Percentiles rank a stretch among this genome's conserved stretches.
These are phyloP conservation scores for Salvia splendens DNA, from an alignment of 257 asterid genomes.

Conservation along the genomic window DNA sequence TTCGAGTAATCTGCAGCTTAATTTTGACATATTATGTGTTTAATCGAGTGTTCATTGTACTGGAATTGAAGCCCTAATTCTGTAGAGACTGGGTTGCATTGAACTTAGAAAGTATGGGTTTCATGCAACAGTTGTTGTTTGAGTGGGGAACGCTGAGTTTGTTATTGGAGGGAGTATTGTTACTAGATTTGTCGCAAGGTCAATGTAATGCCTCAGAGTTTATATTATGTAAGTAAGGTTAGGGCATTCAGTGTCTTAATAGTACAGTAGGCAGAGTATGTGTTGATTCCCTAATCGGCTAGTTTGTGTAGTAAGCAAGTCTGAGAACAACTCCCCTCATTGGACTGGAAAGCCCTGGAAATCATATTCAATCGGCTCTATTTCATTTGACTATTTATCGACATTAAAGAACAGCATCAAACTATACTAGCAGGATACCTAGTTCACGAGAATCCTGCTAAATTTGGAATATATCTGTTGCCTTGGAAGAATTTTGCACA, in stretches of 20 bases:
- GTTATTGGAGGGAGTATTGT: background rate
- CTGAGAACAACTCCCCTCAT: background rate
- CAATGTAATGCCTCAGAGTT: background rate
- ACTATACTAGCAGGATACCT: conserved; percentile 1
- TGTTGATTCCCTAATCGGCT: conserved; percentile 15
- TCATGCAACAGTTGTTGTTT: background rate
- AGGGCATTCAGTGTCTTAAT: background rate
- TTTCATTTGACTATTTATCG: background rate
- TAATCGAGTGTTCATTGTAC: conserved; percentile 7
- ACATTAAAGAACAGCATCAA: background rate
- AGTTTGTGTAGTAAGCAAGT: conserved; percentile 4
- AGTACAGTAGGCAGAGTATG: background rate
- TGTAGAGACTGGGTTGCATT: background rate
- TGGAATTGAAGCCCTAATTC: background rate
- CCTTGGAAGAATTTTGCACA: background rate
- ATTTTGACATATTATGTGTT: conserved; percentile 2
- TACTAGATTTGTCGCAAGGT: conserved; percentile 6
- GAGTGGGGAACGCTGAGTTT: background rate
- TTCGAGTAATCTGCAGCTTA: conserved; percentile 14
- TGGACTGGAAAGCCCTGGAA: conserved; percentile 1
- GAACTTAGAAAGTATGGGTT: background rate
- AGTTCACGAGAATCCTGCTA: conserved; percentile 9
- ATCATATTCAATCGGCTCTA: background rate
- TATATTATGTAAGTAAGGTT: background rate
- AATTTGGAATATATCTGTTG: background rate